Evolutionary conservation across 805 yeast genomes (phyloP), one percentile per base, ranked within the genome.

Genomic region (Lipomyces yamanashiensis): DNA sequence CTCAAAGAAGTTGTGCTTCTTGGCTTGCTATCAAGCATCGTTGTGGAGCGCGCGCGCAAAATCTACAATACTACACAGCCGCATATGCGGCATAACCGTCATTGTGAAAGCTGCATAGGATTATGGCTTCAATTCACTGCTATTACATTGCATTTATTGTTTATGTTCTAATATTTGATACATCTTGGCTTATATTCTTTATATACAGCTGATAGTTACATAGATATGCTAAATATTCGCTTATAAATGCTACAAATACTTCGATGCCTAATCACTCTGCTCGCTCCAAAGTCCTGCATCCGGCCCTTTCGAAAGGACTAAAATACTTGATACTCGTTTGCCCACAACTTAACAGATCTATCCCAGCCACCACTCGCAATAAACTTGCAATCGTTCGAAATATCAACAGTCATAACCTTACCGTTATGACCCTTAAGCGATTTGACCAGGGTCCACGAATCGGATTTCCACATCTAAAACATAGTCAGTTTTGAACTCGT

Each of bases 341-440:
- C 68, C 91, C 91, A 89, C 49, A 89, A 59, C 72, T 88, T 89
- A 2, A 91, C 80, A 7, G 89, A 80, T 59, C 95, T 81, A 73
- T 92, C 97, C 96, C 96, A 92, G 21, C 96, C 92, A 54, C 90
- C 82, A 52, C 88, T 83, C 0, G 84, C 81, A 0, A 92, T 75
- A 40, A 63, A 71, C 7, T 76, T 70, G 7, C 81, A 82, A 59
- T 80, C 77, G 0, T 67, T 60, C 10, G 80, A 72, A 0, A 87
- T 70, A 71, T 89, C 96, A 54, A 88, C 82, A 61, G 87, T 78
- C 87, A 92, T 84, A 2, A 90, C 84, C 70, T 88, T 87, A 64
- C 89, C 96, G 6, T 81, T 81, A 39, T 86, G 87, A 9, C 83
- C 86, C 53, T 78, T 75, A 48, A 92, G 74, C 2, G 84, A 77